These are phyloP conservation scores for Russula earlei DNA, from an alignment of 768 basidiomycete species.

Conservation along the genomic window DNA sequence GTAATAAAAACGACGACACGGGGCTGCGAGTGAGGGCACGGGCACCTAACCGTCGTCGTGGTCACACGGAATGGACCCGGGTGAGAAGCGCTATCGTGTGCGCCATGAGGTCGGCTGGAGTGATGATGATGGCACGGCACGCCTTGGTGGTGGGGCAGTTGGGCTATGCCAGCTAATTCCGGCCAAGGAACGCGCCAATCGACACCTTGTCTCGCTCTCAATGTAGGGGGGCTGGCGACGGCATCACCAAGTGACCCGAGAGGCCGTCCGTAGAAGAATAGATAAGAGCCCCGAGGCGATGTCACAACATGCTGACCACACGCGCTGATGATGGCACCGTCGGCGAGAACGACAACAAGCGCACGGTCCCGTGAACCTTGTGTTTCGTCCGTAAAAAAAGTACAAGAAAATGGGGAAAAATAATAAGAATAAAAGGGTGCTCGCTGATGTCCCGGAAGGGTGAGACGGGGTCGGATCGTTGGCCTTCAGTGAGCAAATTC, in stretches of 20 bases:
- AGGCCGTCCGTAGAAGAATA: conserved; percentile 14
- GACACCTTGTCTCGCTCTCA: background rate
- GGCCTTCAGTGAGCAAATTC: conserved; percentile 20
- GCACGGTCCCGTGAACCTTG: conserved; percentile 18
- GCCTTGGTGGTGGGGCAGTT: conserved; percentile 7
- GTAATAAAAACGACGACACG: no score
- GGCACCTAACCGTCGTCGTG: no score
- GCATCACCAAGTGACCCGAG: background rate
- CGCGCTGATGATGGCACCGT: conserved; percentile 18
- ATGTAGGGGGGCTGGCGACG: conserved; percentile 5
- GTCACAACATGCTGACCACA: conserved; percentile 19
- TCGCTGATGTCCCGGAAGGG: conserved; percentile 10
- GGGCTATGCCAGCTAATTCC: conserved; percentile 7
- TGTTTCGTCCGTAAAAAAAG: conserved; percentile 12
- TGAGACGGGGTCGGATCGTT: conserved; percentile 8
- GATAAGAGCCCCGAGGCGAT: conserved; percentile 19
- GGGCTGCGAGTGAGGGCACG: no score
- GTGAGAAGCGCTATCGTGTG: background rate
- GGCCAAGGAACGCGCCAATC: background rate
- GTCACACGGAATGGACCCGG: background rate
- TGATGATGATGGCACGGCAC: background rate
- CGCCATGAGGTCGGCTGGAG: conserved; percentile 6
- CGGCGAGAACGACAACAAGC: conserved; percentile 20
- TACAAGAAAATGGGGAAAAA: background rate
- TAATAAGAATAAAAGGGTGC: background rate